A percentile compares a stretch with the other conserved stretches of the same genome.
Evolutionary conservation across 768 basidiomycete species (phyloP).

Genomic region (Candolleomyces eurysporus): DNA sequence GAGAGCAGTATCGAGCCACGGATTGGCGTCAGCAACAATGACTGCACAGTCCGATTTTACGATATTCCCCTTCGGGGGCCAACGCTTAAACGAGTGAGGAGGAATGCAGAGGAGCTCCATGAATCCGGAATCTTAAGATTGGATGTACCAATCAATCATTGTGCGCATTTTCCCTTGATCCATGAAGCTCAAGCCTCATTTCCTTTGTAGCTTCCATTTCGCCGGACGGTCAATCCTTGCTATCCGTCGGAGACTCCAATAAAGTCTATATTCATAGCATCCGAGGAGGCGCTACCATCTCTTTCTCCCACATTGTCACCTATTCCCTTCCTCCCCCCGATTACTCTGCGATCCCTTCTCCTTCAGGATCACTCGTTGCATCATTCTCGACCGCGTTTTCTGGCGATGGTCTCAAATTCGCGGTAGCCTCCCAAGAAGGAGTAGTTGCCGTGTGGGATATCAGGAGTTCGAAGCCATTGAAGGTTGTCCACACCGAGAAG

Average conservation of each 20-base stretch:
- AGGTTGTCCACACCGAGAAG: constrained; percentile 62
- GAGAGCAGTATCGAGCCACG: constrained; percentile 72
- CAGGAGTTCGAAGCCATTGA: constrained; percentile 66
- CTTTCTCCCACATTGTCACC: constrained; percentile 66
- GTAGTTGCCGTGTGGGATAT: constrained; percentile 83
- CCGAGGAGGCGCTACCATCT: constrained; percentile 57
- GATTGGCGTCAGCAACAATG: constrained; percentile 84
- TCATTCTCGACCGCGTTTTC: constrained; percentile 83
- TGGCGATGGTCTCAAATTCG: constrained; percentile 72
- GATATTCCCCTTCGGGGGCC: constrained; percentile 60
- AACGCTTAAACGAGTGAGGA: constrained; percentile 29
- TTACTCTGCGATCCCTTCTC: constrained; percentile 32
- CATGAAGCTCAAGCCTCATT: neutral
- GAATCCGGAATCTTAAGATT: constrained; percentile 55
- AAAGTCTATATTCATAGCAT: constrained; percentile 82
- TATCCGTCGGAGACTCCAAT: constrained; percentile 89
- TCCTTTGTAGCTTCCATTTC: constrained; percentile 72
- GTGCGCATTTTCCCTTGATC: constrained; percentile 39
- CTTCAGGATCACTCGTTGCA: constrained; percentile 53
- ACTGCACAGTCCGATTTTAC: constrained; percentile 77
- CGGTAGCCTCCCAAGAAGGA: constrained; percentile 81
- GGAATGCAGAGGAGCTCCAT: constrained; percentile 27
- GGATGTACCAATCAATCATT: constrained; percentile 78
- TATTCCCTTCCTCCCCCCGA: constrained; percentile 64
- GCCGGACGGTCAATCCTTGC: constrained; percentile 80